Percentiles rank a stretch among this genome's conserved stretches.
These are phyloP conservation scores for Lactarius sp. DNA, from an alignment of 768 basidiomycete species.

Conservation along the genomic window DNA sequence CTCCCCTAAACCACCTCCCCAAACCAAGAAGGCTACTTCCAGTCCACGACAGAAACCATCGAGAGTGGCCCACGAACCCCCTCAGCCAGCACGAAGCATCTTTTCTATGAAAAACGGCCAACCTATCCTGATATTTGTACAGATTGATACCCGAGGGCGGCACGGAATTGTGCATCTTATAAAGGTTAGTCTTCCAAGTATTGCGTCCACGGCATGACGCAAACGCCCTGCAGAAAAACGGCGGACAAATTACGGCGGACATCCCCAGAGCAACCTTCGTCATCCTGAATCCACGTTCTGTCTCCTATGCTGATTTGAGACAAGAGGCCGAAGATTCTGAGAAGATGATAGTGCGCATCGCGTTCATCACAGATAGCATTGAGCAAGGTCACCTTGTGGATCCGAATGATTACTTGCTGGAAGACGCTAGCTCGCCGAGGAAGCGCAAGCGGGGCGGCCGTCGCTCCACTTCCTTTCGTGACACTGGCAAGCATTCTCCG, in stretches of 20 bases:
- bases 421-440: constrained; percentile 20
- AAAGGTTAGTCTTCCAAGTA: constrained; percentile 35
- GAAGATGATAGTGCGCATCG: constrained; percentile 46
- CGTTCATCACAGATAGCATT: constrained; percentile 53
- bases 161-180: constrained; percentile 47
- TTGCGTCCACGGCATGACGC: background rate
- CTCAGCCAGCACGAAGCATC: constrained; percentile 31
- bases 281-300: constrained; percentile 50
- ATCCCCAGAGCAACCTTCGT: constrained; percentile 56
- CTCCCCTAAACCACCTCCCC: background rate
- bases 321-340: constrained; percentile 33
- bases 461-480: background rate
- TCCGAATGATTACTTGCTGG: constrained; percentile 42
- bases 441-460: background rate
- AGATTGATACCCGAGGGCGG: constrained; percentile 59
- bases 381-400: constrained; percentile 42
- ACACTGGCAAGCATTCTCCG: background rate
- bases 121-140: constrained; percentile 47
- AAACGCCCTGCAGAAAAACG: constrained; percentile 48
- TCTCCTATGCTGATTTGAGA: constrained; percentile 47
- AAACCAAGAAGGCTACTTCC: background rate
- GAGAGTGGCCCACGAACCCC: background rate
- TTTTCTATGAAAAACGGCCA: constrained; percentile 43
- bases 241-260: constrained; percentile 52
- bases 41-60: background rate